These are phyloP conservation scores for Endotrypanum monterogeii DNA, from an alignment of 208 protist species.

Conservation along the genomic window DNA sequence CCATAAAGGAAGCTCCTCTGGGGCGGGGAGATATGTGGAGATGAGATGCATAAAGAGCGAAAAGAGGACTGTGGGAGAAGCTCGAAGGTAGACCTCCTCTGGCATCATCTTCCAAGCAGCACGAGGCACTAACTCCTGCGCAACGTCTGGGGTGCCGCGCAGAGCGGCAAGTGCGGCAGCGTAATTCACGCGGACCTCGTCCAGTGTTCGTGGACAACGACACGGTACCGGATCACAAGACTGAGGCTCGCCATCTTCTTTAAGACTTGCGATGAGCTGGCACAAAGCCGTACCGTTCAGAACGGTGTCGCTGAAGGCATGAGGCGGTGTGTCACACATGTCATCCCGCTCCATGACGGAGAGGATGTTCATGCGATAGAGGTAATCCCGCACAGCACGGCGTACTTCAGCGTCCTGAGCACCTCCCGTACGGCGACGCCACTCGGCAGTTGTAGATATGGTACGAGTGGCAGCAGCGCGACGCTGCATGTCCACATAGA, in stretches of 20 bases:
- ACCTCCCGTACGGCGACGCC: constrained; percentile 14
- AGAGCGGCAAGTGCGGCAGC: constrained; percentile 23
- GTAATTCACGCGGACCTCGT: constrained; percentile 62
- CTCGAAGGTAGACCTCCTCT: constrained; percentile 43
- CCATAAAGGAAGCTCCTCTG: constrained; percentile 35
- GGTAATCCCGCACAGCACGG: constrained; percentile 62
- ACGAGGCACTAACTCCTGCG: constrained; percentile 18
- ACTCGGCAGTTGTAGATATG: not conserved
- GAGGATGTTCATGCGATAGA: constrained; percentile 73
- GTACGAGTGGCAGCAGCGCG: not conserved
- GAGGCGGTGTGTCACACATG: not conserved
- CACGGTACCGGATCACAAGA: constrained; percentile 24
- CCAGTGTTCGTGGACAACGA: constrained; percentile 38
- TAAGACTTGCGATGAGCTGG: constrained; percentile 42
- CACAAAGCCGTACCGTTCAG: constrained; percentile 71
- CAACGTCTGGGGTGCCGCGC: constrained; percentile 11
- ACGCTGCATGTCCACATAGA: constrained; percentile 25
- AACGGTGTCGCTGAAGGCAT: constrained; percentile 54
- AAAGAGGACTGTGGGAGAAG: constrained; percentile 41
- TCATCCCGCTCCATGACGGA: constrained; percentile 23
- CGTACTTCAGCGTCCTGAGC: constrained; percentile 37
- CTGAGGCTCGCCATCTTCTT: constrained; percentile 3
- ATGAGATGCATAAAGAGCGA: constrained; percentile 53
- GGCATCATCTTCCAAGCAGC: constrained; percentile 41
- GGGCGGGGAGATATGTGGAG: constrained; percentile 41